Evolutionary conservation across 352 stramenopile genomes (phyloP).

Genomic region (Globisporangium spinosum): DNA sequence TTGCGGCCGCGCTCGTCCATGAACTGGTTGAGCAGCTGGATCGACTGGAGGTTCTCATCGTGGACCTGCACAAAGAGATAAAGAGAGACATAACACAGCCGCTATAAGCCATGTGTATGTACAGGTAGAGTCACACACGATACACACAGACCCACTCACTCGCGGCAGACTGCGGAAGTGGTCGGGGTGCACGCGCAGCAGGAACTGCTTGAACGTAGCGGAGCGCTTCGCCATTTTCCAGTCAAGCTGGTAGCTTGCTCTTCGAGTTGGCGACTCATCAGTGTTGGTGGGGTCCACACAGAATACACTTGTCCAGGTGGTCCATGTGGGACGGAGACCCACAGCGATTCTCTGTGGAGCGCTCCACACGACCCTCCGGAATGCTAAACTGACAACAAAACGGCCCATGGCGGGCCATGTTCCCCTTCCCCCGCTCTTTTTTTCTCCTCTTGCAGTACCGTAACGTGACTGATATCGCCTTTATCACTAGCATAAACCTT

Average conservation of each 20-base stretch:
- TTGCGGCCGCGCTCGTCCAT: slow-evolving; percentile 42
- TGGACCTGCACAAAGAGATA: slow-evolving; percentile 32
- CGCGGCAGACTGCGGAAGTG: slow-evolving; percentile 54
- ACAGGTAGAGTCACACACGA: neutral
- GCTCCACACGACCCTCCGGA: slow-evolving; percentile 29
- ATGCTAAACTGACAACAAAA: slow-evolving; percentile 11
- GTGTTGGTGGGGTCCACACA: no score
- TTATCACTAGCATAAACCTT: no score
- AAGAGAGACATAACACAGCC: neutral
- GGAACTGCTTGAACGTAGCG: slow-evolving; percentile 62
- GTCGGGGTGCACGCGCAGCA: slow-evolving; percentile 67
- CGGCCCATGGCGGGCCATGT: neutral
- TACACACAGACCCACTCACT: slow-evolving; percentile 9
- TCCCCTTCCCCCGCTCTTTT: neutral
- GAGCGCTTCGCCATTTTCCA: slow-evolving; percentile 37
- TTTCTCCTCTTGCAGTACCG: neutral
- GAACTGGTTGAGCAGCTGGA: slow-evolving; percentile 71
- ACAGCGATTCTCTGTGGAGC: slow-evolving; percentile 9
- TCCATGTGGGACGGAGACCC: slow-evolving; percentile 3
- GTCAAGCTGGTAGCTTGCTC: neutral
- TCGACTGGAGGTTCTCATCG: slow-evolving; percentile 65
- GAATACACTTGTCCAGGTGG: neutral
- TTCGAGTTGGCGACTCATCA: neutral
- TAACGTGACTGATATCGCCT: neutral
- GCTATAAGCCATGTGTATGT: neutral